Percentiles rank a stretch among this genome's conserved stretches.
These are phyloP conservation scores for Myrmaecium sp. DNA, from an alignment of 2,329 filamentous ascomycete species.

Conservation along the genomic window DNA sequence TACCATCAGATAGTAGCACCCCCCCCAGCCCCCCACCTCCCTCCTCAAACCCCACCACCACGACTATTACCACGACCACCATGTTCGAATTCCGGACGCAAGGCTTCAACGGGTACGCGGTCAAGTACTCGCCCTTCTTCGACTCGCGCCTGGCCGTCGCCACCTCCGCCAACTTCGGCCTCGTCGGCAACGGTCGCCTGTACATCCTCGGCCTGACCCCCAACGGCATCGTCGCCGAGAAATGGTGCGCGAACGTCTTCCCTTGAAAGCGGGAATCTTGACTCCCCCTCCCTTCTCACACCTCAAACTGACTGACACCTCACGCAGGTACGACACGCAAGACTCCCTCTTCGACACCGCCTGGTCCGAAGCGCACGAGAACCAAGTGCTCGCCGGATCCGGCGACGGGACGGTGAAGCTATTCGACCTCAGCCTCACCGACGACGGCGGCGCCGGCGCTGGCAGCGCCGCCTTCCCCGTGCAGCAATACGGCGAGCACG, in stretches of 20 bases:
- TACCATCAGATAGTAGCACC: too few species aligned
- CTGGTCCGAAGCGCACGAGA: constrained; percentile 94
- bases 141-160: constrained; percentile 86
- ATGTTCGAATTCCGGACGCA: constrained; percentile 93
- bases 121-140: constrained; percentile 98
- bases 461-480: too few species aligned
- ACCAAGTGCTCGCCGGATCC: constrained; percentile 74
- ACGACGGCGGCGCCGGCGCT: too few species aligned
- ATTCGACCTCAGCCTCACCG: constrained; percentile 65
- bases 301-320: not conserved
- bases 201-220: constrained; percentile 72
- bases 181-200: constrained; percentile 86
- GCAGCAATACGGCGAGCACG: constrained; percentile 85
- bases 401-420: constrained; percentile 92
- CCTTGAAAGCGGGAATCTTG: constrained; percentile 2
- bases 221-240: constrained; percentile 68
- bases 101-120: constrained; percentile 89
- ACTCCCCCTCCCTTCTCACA: not conserved
- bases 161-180: constrained; percentile 84
- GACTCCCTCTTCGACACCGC: constrained; percentile 89
- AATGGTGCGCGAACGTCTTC: constrained; percentile 39
- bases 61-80: constrained; percentile 10
- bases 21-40: too few species aligned
- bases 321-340: constrained; percentile 78
- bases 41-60: not conserved